Percentiles rank a stretch among this genome's conserved stretches.
These are phyloP conservation scores for Sugiyamaella grinbergsii DNA, from an alignment of 1,139 yeast genomes.

Conservation along the genomic window DNA sequence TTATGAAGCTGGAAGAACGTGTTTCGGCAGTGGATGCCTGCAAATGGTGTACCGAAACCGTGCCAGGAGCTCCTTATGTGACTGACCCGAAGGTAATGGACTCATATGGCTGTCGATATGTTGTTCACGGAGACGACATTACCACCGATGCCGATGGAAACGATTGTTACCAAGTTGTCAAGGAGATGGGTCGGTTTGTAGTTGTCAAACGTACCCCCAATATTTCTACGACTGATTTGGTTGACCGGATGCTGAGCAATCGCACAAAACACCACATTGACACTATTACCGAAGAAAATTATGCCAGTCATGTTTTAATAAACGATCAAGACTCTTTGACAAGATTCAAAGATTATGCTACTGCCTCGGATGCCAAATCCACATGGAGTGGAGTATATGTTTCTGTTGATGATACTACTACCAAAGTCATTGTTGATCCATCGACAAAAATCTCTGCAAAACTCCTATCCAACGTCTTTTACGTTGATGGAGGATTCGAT, in stretches of 20 bases:
- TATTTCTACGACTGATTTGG: constrained; percentile 92
- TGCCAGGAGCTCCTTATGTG: constrained; percentile 90
- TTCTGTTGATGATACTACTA: constrained; percentile 29
- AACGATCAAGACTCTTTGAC: constrained; percentile 37
- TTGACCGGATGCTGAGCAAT: constrained; percentile 76
- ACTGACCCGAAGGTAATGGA: constrained; percentile 85
- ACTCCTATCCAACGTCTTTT: constrained; percentile 46
- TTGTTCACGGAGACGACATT: constrained; percentile 97
- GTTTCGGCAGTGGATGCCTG: constrained; percentile 83
- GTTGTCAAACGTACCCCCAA: constrained; percentile 93
- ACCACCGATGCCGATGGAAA: constrained; percentile 95
- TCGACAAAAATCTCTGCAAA: constrained; percentile 30
- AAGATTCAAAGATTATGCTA: constrained; percentile 60
- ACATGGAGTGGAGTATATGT: constrained; percentile 64
- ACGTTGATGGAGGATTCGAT: constrained; percentile 87
- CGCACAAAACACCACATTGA: constrained; percentile 60
- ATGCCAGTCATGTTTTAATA: constrained; percentile 24
- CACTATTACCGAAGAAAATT: constrained; percentile 41
- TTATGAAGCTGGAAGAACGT: constrained; percentile 81
- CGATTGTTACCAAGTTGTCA: constrained; percentile 84
- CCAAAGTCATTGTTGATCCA: constrained; percentile 40
- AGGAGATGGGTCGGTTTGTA: constrained; percentile 80
- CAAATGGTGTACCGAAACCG: constrained; percentile 79
- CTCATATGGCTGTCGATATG: constrained; percentile 72
- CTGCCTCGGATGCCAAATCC: constrained; percentile 62